These are phyloP conservation scores for Atkinsonella hypoxylon DNA, from an alignment of 2,329 filamentous ascomycete species.

Conservation along the genomic window DNA sequence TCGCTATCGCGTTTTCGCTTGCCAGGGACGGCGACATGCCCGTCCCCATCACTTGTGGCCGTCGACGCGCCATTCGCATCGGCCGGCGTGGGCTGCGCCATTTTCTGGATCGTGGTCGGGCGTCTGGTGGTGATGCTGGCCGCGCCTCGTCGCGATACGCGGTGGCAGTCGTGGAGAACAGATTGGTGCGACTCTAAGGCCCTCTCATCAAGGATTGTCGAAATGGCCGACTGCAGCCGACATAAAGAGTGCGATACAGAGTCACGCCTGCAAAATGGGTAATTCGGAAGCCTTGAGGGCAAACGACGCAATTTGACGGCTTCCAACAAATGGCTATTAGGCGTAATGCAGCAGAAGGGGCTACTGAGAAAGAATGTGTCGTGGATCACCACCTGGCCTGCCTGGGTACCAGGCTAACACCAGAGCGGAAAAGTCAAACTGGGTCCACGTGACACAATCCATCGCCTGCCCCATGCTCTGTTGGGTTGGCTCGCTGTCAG, in stretches of 20 bases:
- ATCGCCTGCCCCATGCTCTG: not conserved
- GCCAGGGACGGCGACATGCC: conserved; percentile 23
- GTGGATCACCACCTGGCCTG: conserved; percentile 18
- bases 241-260: conserved; percentile 18
- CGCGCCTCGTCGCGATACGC: conserved; percentile 30
- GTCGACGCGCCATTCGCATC: conserved; percentile 30
- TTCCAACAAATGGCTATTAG: conserved; percentile 13
- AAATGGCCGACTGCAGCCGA: conserved; percentile 20
- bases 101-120: conserved; percentile 17
- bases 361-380: conserved; percentile 27
- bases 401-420: conserved; percentile 16
- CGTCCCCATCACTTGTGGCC: conserved; percentile 19
- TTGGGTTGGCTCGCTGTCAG: not conserved
- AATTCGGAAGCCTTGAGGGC: conserved; percentile 5
- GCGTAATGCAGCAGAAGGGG: conserved; percentile 19
- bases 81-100: conserved; percentile 29
- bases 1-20: conserved; percentile 49
- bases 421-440: conserved; percentile 17
- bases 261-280: conserved; percentile 11
- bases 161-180: conserved; percentile 19
- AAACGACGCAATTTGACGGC: conserved; percentile 9
- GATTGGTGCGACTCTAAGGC: conserved; percentile 29
- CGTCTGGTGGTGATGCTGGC: conserved; percentile 14
- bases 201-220: conserved; percentile 24
- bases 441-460: conserved; percentile 15